A percentile compares a stretch with the other conserved stretches of the same genome.
phyloP scores from a whole-genome alignment of 83 land plant genomes.

The Picea engelmannii region DNA sequence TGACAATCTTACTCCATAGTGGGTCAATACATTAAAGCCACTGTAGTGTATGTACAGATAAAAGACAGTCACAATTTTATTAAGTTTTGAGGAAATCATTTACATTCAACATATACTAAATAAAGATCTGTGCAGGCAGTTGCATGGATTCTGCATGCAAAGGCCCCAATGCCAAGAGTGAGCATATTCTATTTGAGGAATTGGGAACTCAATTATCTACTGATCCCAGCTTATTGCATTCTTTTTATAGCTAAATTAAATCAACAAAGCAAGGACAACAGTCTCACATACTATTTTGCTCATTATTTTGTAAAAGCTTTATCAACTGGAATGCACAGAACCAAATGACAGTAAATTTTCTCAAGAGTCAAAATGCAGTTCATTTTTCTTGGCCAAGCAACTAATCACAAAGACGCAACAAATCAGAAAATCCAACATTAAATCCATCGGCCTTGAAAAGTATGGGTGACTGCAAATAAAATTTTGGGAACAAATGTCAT shows the following conservation, averaged over 20 bases:
- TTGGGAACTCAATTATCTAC: not conserved
- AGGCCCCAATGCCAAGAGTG: not conserved
- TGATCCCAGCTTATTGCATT: not conserved
- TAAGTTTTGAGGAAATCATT: not conserved
- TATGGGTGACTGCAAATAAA: too few relatives aligned
- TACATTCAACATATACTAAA: not conserved
- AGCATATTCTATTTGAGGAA: not conserved
- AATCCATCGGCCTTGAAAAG: too few relatives aligned
- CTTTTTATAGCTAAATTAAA: not conserved
- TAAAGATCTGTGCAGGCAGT: not conserved
- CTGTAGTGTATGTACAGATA: not conserved
- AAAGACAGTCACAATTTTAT: not conserved
- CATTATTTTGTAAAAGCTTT: not conserved
- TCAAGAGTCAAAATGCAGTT: not conserved
- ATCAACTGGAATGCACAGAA: not conserved
- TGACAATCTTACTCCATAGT: not conserved
- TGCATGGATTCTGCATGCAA: not conserved
- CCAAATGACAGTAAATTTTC: not conserved
- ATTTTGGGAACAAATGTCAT: too few relatives aligned
- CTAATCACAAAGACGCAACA: not conserved
- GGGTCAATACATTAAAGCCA: not conserved
- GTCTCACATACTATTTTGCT: not conserved
- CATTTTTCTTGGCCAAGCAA: not conserved
- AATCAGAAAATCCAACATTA: too few relatives aligned
- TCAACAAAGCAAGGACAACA: not conserved